Evolutionary conservation across 2,329 filamentous ascomycete genomes (phyloP).

Genomic region (Hypoxylon sp.): DNA sequence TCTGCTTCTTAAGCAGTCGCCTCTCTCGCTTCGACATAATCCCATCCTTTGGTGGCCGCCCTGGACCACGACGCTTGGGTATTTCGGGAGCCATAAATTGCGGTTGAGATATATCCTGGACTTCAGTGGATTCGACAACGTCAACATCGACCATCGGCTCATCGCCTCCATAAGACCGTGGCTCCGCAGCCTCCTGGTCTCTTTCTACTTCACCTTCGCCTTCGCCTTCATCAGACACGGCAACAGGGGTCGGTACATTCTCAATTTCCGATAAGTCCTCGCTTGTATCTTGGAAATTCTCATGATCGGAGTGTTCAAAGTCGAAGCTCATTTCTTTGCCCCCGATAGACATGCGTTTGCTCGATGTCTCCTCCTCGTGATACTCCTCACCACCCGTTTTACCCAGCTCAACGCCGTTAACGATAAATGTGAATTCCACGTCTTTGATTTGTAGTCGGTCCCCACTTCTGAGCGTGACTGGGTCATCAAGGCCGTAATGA

Average conservation of each 20-base stretch:
- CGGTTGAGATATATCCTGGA: conserved; percentile 34
- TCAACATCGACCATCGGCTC: conserved; percentile 41
- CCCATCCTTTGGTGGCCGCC: conserved; percentile 85
- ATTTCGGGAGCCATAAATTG: conserved; percentile 59
- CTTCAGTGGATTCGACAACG: conserved; percentile 29
- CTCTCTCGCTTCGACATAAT: conserved; percentile 85
- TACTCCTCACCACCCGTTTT: conserved; percentile 70
- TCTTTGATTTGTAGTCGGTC: conserved; percentile 79
- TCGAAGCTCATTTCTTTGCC: conserved; percentile 81
- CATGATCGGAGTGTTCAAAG: conserved; percentile 74
- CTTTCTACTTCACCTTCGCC: conserved; percentile 58
- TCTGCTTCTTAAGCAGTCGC: conserved; percentile 71
- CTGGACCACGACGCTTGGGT: conserved; percentile 79
- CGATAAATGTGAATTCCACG: conserved; percentile 75
- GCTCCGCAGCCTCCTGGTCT: conserved; percentile 46
- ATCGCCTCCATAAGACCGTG: conserved; percentile 46
- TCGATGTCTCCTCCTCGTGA: conserved; percentile 63
- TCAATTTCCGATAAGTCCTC: conserved; percentile 64
- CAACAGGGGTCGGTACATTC: conserved; percentile 57
- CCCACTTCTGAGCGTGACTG: conserved; percentile 72
- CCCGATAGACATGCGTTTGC: conserved; percentile 66
- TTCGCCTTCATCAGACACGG: conserved; percentile 54
- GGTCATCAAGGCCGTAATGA: conserved; percentile 64
- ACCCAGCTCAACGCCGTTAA: conserved; percentile 73
- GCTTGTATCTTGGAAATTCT: conserved; percentile 68